A percentile compares a stretch with the other conserved stretches of the same genome.
phyloP scores from a whole-genome alignment of 2,329 filamentous ascomycete genomes.

The Fusarium sp. region DNA sequence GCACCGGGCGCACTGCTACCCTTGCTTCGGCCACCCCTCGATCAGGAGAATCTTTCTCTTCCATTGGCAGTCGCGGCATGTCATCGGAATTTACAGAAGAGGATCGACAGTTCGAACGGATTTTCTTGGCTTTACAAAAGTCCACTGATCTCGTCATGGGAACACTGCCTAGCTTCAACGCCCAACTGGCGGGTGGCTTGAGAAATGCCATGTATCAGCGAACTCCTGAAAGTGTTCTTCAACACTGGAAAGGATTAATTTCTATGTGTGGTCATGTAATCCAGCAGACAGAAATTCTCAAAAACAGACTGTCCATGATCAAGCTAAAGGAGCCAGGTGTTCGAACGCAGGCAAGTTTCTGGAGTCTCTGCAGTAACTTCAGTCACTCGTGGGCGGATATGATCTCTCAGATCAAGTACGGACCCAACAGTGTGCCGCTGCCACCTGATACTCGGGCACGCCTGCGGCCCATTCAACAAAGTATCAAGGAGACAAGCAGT shows the following conservation, averaged over 20 bases:
- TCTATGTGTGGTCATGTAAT: constrained; percentile 77
- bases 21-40: constrained; percentile 76
- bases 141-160: constrained; percentile 80
- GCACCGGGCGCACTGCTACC: constrained; percentile 61
- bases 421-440: constrained; percentile 63
- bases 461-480: constrained; percentile 83
- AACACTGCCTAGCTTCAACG: constrained; percentile 75
- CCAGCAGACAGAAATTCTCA: constrained; percentile 78
- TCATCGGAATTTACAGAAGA: constrained; percentile 77
- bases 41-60: constrained; percentile 83
- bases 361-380: constrained; percentile 80
- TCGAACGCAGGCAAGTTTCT: constrained; percentile 71
- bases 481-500: constrained; percentile 82
- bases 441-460: constrained; percentile 76
- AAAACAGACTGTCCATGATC: constrained; percentile 78
- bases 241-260: constrained; percentile 77
- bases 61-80: constrained; percentile 59
- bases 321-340: constrained; percentile 86
- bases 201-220: constrained; percentile 71
- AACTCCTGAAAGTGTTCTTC: constrained; percentile 68
- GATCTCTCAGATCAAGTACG: constrained; percentile 68
- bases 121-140: constrained; percentile 80
- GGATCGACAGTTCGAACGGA: constrained; percentile 82
- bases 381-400: constrained; percentile 77
- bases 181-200: constrained; percentile 73